phyloP scores from a whole-genome alignment of 2,329 filamentous ascomycete species.

The Sporothrix euskadiensis region DNA sequence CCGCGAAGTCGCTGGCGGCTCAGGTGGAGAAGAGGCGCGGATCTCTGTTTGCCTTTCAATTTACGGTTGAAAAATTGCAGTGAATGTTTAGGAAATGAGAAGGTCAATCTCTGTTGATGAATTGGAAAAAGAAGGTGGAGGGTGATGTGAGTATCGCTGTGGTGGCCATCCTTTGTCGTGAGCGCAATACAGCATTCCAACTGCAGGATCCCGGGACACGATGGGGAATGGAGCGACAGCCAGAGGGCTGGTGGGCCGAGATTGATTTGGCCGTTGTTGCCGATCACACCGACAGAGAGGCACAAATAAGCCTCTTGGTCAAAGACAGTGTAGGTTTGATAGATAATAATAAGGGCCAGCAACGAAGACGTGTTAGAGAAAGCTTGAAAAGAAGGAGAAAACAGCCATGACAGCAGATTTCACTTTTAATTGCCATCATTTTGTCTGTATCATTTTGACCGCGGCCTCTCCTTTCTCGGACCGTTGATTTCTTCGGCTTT shows the following conservation, averaged over 20 bases:
- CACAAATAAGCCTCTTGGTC: background rate
- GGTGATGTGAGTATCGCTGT: background rate
- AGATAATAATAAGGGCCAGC: no score
- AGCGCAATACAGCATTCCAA: conserved; percentile 8
- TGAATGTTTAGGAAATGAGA: background rate
- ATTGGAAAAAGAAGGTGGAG: background rate
- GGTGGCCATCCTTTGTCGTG: background rate
- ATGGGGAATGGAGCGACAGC: conserved; percentile 9
- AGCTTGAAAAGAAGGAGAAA: no score
- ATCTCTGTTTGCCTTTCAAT: background rate
- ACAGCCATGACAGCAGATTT: no score
- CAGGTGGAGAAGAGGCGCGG: background rate
- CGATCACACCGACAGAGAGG: background rate
- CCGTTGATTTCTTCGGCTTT: no score
- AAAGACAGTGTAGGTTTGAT: background rate
- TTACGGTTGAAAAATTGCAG: background rate
- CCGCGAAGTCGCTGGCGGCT: background rate
- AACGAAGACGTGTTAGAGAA: no score
- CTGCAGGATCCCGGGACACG: background rate
- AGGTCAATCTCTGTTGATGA: background rate
- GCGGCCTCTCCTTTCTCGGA: no score
- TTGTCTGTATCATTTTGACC: no score
- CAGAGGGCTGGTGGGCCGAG: background rate
- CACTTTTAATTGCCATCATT: no score
- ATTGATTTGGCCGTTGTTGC: background rate